Evolutionary conservation across 257 asterid genomes (phyloP).

Genomic region (Solanum microdontum): DNA sequence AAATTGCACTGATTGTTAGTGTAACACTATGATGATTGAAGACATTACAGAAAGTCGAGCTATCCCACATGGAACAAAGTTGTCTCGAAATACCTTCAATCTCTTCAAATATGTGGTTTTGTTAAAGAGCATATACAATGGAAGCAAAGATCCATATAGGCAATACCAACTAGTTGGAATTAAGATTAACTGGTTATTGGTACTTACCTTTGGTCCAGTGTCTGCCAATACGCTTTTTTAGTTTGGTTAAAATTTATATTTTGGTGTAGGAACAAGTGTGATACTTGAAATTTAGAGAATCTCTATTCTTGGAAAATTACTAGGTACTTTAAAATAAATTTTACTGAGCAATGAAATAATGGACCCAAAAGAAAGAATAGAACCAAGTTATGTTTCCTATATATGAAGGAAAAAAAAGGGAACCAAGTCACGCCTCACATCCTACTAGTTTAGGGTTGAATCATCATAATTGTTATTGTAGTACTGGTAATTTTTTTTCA

Average conservation of each 20-base stretch:
- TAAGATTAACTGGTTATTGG: not conserved
- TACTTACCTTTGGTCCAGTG: not conserved
- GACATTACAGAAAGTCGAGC: not conserved
- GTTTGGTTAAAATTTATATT: not conserved
- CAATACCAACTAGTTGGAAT: not conserved
- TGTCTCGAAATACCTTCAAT: not conserved
- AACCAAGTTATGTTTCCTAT: not conserved
- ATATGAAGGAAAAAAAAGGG: not conserved
- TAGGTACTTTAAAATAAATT: not conserved
- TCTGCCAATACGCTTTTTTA: not conserved
- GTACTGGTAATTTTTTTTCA: not conserved
- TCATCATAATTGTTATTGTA: not conserved
- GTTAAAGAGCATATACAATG: not conserved
- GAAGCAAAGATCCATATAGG: not conserved
- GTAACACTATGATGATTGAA: not conserved
- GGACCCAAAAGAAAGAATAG: not conserved
- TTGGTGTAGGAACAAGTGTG: not conserved
- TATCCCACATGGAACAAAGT: not conserved
- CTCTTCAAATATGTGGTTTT: not conserved
- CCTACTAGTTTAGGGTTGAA: not conserved
- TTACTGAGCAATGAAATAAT: not conserved
- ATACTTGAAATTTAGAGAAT: not conserved
- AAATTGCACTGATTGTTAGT: not conserved
- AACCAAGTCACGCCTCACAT: not conserved
- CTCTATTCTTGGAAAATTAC: not conserved